phyloP scores from a whole-genome alignment of 345 rosid species.

The Syzygium aqueum region DNA sequence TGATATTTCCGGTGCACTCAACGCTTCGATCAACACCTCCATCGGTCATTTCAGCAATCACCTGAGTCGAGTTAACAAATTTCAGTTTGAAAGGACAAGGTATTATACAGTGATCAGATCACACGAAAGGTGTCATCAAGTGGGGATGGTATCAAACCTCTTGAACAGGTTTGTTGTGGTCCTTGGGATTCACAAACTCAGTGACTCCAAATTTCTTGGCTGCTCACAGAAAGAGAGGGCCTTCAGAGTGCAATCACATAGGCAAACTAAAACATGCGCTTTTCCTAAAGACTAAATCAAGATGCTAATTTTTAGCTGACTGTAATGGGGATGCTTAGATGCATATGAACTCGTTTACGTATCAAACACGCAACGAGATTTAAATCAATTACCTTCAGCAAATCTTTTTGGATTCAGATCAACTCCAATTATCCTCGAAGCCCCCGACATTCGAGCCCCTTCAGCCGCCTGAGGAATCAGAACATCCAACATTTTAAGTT shows the following conservation, averaged over 20 bases:
- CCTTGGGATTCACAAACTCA: conserved; percentile 37
- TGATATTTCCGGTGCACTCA: conserved; percentile 65
- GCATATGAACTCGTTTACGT: not conserved
- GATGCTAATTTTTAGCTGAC: not conserved
- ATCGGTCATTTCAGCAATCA: conserved; percentile 63
- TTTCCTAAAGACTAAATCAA: not conserved
- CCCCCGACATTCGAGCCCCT: conserved; percentile 28
- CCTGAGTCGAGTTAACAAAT: conserved; percentile 9
- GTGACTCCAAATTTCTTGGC: conserved; percentile 38
- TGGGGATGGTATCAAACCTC: conserved; percentile 7
- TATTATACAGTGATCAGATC: not conserved
- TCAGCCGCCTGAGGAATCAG: conserved; percentile 19
- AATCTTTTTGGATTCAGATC: conserved; percentile 28
- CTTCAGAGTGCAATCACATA: not conserved
- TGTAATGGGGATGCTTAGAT: not conserved
- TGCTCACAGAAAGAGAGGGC: not conserved
- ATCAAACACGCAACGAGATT: not conserved
- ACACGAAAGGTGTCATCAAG: not conserved
- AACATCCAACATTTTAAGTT: not conserved
- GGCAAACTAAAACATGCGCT: not conserved
- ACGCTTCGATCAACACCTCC: conserved; percentile 81
- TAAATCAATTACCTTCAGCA: conserved; percentile 10
- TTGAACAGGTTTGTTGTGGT: conserved; percentile 28
- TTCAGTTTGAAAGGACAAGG: not conserved
- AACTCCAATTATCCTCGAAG: conserved; percentile 26